Base-by-base conservation (phyloP, 2,329 filamentous ascomycete genomes). In the Fusarium sacchari region DNA sequence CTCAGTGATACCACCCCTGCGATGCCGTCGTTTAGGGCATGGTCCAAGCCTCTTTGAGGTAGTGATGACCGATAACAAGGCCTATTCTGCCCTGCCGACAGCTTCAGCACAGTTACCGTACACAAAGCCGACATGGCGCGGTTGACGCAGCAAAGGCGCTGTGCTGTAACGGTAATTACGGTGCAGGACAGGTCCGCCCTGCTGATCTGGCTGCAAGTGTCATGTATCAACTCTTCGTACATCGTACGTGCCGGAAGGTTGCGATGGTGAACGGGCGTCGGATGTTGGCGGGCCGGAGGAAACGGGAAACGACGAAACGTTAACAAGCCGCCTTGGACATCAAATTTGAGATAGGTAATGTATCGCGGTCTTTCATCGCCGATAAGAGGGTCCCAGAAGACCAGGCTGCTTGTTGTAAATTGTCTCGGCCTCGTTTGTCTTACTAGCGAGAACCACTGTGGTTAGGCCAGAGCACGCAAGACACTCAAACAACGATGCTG, bases 161-260 rank as follows among this genome's bases (percentile, higher is more conserved):
- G 67, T 30, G 58, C 50, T 62, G 71, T 49, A 49, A 62, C 64
- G 36, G 46, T 49, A 63, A 64, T 53, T 60, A 68, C 72, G 39
- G 60, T 58, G 60, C 55, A 40, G 63, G 47, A 63, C 46, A 71
- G 39, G 32, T 71, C 34, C 46, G 59, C 56, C 57, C 64, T 67
- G 28, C 65, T 58, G 56, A 47, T 71, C 60, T 67, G 30, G 44
- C 69, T 76, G 63, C 65, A 63, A 44, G 47, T 63, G 24, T 56
- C 65, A 68, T 69, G 67, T 70, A 70, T 47, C 69, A 67, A 53
- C 46, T 68, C 66, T 68, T 44, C 28, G 53, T 61, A 60, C 55
- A 75, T 77, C 73, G 69, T 74, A 74, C 75, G 69, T 71, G 71
- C 71, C 66, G 69, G 73, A 66, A 64, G 60, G 58, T 74, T 75